These are phyloP conservation scores for Xerocomus spinulosus DNA, from an alignment of 768 basidiomycete genomes.

Conservation along the genomic window DNA sequence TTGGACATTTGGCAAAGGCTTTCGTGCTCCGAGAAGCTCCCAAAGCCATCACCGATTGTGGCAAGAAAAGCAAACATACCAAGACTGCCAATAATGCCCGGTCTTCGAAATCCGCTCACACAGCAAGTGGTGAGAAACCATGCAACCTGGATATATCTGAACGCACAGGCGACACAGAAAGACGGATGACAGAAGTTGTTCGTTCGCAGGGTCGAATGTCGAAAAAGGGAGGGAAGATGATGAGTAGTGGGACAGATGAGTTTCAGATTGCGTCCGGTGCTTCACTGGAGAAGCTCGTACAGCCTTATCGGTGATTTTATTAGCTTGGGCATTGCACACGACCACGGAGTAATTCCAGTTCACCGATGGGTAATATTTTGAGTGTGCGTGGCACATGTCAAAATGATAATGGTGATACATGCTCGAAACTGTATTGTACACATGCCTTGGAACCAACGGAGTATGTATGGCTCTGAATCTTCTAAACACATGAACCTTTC, in stretches of 20 bases:
- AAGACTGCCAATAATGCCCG: too few relatives aligned
- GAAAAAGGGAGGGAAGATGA: constrained; percentile 75
- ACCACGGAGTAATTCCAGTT: neutral
- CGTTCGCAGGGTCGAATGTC: constrained; percentile 76
- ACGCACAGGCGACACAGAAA: constrained; percentile 55
- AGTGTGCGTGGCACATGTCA: too few relatives aligned
- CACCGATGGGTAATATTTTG: too few relatives aligned
- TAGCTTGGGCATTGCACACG: neutral
- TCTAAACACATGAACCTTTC: too few relatives aligned
- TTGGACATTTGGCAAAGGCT: constrained; percentile 91
- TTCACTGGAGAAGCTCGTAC: constrained; percentile 57
- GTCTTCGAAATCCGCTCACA: constrained; percentile 6
- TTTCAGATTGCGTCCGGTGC: constrained; percentile 72
- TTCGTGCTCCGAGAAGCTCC: constrained; percentile 90
- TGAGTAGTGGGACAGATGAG: constrained; percentile 61
- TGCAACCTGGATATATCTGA: constrained; percentile 35
- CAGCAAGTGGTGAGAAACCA: constrained; percentile 16
- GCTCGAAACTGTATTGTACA: too few relatives aligned
- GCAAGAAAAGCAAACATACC: constrained; percentile 13
- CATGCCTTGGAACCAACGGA: too few relatives aligned
- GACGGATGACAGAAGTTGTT: constrained; percentile 82
- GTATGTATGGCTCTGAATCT: too few relatives aligned
- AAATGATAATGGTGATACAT: too few relatives aligned
- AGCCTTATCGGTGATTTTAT: constrained; percentile 18
- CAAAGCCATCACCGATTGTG: constrained; percentile 28